Base-by-base conservation (phyloP, 306 rosid species). In the Vicia villosa region DNA sequence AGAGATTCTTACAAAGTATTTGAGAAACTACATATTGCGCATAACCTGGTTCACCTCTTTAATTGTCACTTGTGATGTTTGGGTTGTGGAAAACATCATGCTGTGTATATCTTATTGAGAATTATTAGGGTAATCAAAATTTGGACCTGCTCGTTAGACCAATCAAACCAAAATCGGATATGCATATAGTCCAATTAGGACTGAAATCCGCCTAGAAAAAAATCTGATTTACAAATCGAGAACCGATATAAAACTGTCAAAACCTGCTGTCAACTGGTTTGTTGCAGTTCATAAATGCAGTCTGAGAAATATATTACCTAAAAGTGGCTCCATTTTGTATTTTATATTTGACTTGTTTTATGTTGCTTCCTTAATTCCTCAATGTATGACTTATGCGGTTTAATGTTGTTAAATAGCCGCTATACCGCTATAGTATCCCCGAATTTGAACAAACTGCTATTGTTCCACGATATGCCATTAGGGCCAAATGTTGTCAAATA, bases 61-160 rank as follows among this genome's bases (percentile, higher is more conserved):
- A 30, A 37, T 24, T 43, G 67, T 54, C 62, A 21, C 62, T 11
- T 32, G 30, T 65, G 55, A 24, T 45, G 38, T 38, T 38, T 64
- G 55, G 47, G 45, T 79, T 67, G 5, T 42, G 59, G 67, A 15
- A 21, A 60, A 79, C 75, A 45, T 41, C 81, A 57, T 46, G 22
- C 20, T 40, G 26, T 42, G 28, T 10, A 37, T 38, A 50, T 16
- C 21, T 28, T 14, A 21, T 32, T 42, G 59, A 42, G 14, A 43
- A 43, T 54, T 52, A 63, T 55, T 8, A 49, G 17, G 59, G 59
- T 20, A 11, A 21, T 52, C 59, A 52, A 21, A 52, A 22, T 50
- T 50, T 10, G 14, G 57, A 50, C 24, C 28, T 13, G 57, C 21
- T 7, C 12, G 26, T 50, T 32, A 32, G 37, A 50, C 56, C 28